Evolutionary conservation across 2,329 filamentous ascomycete species (phyloP).

Genomic region (Fusarium gaditjirri): DNA sequence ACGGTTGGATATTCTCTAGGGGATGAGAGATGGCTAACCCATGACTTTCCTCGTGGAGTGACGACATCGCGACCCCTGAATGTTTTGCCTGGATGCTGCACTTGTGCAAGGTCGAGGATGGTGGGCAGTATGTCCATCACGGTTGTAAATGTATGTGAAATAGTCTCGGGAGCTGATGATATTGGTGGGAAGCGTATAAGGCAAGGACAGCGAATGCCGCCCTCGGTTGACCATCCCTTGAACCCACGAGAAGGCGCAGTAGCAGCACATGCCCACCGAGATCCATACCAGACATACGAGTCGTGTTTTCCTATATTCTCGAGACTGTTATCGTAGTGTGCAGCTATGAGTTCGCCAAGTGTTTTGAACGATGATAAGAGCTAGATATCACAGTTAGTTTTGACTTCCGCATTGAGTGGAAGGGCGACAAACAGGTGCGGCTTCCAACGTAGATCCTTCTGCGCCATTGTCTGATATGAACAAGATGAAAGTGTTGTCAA

Average conservation of each 20-base stretch:
- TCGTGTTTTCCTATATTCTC: constrained; percentile 66
- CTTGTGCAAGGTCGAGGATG: constrained; percentile 57
- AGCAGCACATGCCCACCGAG: constrained; percentile 60
- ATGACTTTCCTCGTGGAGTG: constrained; percentile 13
- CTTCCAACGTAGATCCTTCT: constrained; percentile 67
- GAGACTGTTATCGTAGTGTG: constrained; percentile 59
- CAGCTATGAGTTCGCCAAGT: background rate
- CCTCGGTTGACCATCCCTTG: constrained; percentile 43
- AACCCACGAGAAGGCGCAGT: constrained; percentile 54
- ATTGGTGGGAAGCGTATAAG: constrained; percentile 45
- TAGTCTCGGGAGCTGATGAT: constrained; percentile 47
- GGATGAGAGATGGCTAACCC: constrained; percentile 12
- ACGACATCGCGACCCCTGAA: constrained; percentile 43
- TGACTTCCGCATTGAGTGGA: background rate
- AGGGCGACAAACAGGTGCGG: constrained; percentile 58
- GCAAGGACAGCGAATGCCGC: constrained; percentile 23
- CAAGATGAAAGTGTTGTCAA: constrained; percentile 64
- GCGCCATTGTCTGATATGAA: constrained; percentile 67
- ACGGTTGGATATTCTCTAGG: constrained; percentile 7
- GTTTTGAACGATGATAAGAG: constrained; percentile 1
- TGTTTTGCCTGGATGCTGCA: constrained; percentile 50
- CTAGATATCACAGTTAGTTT: background rate
- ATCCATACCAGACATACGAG: constrained; percentile 70
- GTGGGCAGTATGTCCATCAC: constrained; percentile 62
- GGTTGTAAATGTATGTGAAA: constrained; percentile 44